Conservation (phyloP, 768 basidiomycete species). For the Lactifluus hygrophoroides region DNA sequence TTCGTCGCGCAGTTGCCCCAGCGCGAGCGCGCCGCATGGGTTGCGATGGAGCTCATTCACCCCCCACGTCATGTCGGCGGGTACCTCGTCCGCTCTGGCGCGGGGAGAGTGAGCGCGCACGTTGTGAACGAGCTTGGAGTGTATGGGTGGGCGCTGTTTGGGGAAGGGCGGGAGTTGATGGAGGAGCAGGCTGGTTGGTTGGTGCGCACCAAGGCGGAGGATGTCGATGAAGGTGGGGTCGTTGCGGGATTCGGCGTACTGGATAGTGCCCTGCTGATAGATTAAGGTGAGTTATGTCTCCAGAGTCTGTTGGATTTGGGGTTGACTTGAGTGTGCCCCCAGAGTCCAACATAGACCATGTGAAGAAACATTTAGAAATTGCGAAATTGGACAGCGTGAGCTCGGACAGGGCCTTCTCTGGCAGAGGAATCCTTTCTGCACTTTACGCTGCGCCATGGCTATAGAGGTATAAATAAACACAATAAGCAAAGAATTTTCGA, state of each 20-base stretch:
- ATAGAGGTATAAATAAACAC: too few relatives aligned
- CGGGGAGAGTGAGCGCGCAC: slow-evolving; percentile 39
- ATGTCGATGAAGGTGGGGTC: slow-evolving; percentile 85
- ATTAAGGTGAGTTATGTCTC: slow-evolving; percentile 21
- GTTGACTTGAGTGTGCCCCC: too few relatives aligned
- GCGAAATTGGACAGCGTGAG: too few relatives aligned
- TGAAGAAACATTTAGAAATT: too few relatives aligned
- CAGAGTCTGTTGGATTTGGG: background rate
- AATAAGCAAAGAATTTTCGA: too few relatives aligned
- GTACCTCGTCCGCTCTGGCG: slow-evolving; percentile 69
- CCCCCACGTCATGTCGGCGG: slow-evolving; percentile 62
- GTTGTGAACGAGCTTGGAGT: slow-evolving; percentile 88
- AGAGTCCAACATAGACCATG: background rate
- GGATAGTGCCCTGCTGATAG: slow-evolving; percentile 35
- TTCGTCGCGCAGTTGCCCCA: slow-evolving; percentile 59
- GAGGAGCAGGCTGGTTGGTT: slow-evolving; percentile 76
- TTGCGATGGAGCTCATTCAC: slow-evolving; percentile 88
- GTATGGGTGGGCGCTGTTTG: slow-evolving; percentile 84
- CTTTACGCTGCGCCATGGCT: too few relatives aligned
- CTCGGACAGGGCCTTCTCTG: too few relatives aligned
- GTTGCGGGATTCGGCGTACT: slow-evolving; percentile 45
- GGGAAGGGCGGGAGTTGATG: slow-evolving; percentile 34
- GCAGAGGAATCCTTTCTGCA: too few relatives aligned
- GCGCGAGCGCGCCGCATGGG: slow-evolving; percentile 75
- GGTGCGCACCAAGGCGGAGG: slow-evolving; percentile 82